These are phyloP conservation scores for Juglanconis oblonga DNA, from an alignment of 2,329 filamentous ascomycete genomes.

Conservation along the genomic window DNA sequence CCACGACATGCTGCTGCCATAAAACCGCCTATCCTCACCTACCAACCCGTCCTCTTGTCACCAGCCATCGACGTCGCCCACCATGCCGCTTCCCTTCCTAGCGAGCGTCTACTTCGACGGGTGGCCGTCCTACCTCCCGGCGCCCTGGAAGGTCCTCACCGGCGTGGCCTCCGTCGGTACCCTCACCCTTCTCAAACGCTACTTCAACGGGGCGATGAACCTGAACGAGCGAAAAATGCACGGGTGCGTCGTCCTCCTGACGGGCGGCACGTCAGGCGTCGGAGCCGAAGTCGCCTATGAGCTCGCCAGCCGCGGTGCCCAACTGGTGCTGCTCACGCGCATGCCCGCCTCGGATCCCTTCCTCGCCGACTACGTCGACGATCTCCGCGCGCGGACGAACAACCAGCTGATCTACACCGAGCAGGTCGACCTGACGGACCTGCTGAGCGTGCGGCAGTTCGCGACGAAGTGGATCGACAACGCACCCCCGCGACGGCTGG, in stretches of 20 bases:
- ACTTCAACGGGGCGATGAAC: conserved; percentile 73
- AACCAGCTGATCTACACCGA: conserved; percentile 94
- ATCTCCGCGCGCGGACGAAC: conserved; percentile 70
- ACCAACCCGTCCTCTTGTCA: not conserved
- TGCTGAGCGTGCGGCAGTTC: conserved; percentile 90
- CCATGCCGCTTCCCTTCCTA: conserved; percentile 53
- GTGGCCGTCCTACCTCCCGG: conserved; percentile 45
- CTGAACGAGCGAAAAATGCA: conserved; percentile 80
- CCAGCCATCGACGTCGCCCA: conserved; percentile 16
- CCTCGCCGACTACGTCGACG: conserved; percentile 87
- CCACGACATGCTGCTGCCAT: conserved; percentile 16
- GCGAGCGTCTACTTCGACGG: conserved; percentile 46
- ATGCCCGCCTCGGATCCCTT: conserved; percentile 80
- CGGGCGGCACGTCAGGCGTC: conserved; percentile 90
- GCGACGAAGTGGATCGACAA: conserved; percentile 99
- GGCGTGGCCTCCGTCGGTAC: conserved; percentile 32
- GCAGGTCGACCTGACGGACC: conserved; percentile 81
- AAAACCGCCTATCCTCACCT: conserved; percentile 1
- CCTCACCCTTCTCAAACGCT: conserved; percentile 62
- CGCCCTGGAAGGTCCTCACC: conserved; percentile 41
- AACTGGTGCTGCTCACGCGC: conserved; percentile 85
- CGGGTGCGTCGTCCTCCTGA: conserved; percentile 90
- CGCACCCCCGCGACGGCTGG: conserved; percentile 79
- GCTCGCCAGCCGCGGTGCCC: conserved; percentile 79
- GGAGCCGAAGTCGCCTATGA: conserved; percentile 73